Evolutionary conservation across 352 stramenopile species (phyloP), one percentile per base, ranked within the genome.

Genomic region (Elongisporangium anandrum): DNA sequence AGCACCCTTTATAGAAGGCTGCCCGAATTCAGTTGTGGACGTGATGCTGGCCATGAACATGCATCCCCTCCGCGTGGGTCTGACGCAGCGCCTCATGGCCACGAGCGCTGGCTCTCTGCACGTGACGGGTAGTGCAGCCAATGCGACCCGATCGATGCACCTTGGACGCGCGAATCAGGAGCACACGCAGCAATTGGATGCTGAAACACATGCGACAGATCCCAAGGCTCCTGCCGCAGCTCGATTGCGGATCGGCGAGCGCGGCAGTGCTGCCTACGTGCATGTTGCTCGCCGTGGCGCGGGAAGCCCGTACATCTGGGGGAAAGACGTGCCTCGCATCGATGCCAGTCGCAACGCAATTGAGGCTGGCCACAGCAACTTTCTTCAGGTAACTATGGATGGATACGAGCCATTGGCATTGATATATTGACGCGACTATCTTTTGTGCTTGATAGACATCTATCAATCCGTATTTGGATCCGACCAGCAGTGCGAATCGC

Each of bases 301-400:
- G n/a, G 83, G 81, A 3, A 87, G 81, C 23, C 70, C 83, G 24
- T 74, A 77, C 38, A 50, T 88, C 41, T 92, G 81, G 83, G 73
- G 77, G 12, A 88, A 85, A 54, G 79, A 92, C 21, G 69, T 92
- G 50, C 79, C 83, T 34, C 79, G 83, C 52, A 75, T 92, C 38
- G 72, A 92, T 47, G 68, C 61, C 4, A 79, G 59, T 17, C 34
- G 34, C 52, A 90, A 88, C 56, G 50, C 52, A 8, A 56, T 76
- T 9, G 61, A 78, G 22, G 66, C 67, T 0, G 61, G 51, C 0
- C 83, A 77, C 49, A 81, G 80, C 39, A 92, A 92, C 61, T 88
- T 92, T 39, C 57, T 92, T 5, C 70, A 79, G 65, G 69, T 81
- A 53, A 6, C 13, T 15, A 1, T 6, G 24, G 47, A 50, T 13